Percentiles rank a stretch among this genome's conserved stretches.
phyloP scores from a whole-genome alignment of 1,284 basidiomycete genomes.

The Flammula alnicola region DNA sequence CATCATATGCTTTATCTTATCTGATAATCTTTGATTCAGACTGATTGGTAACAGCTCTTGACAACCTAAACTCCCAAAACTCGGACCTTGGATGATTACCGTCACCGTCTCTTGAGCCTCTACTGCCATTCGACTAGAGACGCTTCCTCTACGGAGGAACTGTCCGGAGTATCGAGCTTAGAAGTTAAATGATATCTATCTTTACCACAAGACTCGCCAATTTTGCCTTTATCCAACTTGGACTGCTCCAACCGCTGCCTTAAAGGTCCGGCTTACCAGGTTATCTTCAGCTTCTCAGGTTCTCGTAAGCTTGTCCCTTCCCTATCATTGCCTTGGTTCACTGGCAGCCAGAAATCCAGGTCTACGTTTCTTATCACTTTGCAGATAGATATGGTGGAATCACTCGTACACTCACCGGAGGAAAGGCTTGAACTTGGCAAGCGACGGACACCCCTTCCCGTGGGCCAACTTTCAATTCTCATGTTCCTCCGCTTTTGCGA shows the following conservation, averaged over 20 bases:
- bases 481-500: constrained; percentile 31
- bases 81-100: not conserved
- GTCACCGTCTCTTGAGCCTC: constrained; percentile 9
- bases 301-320: too few relatives aligned
- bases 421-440: not conserved
- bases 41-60: not conserved
- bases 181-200: not conserved
- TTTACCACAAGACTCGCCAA: not conserved
- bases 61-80: not conserved
- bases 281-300: too few relatives aligned
- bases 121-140: constrained; percentile 20
- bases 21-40: constrained; percentile 10
- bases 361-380: too few relatives aligned
- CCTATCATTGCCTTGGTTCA: too few relatives aligned
- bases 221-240: not conserved
- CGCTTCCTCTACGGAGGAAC: not conserved
- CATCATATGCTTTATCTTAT: constrained; percentile 8
- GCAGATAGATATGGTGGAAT: not conserved
- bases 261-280: not conserved
- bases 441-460: constrained; percentile 26
- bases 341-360: too few relatives aligned
- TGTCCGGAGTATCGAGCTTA: not conserved
- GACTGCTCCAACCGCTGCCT: not conserved
- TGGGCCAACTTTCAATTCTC: constrained; percentile 27
- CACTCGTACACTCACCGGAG: not conserved